phyloP scores from a whole-genome alignment of 495 filamentous ascomycete genomes.

The Poronia punctata region DNA sequence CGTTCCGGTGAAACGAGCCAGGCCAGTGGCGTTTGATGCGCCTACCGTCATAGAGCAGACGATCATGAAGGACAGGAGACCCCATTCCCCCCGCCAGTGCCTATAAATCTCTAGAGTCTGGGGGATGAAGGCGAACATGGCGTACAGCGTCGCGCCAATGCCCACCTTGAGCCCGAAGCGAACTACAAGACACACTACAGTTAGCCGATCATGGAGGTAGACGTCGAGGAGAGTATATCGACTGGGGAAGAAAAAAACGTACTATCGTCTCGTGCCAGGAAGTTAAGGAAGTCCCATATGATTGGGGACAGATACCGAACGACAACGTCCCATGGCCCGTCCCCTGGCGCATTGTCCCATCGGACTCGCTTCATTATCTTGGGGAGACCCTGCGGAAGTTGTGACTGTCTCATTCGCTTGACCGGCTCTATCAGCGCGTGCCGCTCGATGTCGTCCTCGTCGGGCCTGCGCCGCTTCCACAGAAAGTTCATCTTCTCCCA shows the following conservation, averaged over 20 bases:
- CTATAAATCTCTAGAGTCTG: slow-evolving; percentile 70
- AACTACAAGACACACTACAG: slow-evolving; percentile 27
- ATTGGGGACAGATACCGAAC: slow-evolving; percentile 31
- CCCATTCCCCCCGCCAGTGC: slow-evolving; percentile 96
- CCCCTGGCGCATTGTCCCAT: slow-evolving; percentile 33
- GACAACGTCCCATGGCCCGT: slow-evolving; percentile 21
- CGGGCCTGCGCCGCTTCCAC: slow-evolving; percentile 14
- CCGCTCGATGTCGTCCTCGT: slow-evolving; percentile 46
- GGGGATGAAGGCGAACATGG: slow-evolving; percentile 76
- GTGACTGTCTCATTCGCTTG: slow-evolving; percentile 32
- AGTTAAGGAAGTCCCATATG: slow-evolving; percentile 30
- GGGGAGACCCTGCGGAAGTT: slow-evolving; percentile 41
- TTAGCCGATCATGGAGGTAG: slow-evolving; percentile 22
- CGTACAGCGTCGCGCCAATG: slow-evolving; percentile 77
- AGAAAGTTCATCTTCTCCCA: slow-evolving; percentile 48
- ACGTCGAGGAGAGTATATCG: not conserved
- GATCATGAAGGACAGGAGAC: slow-evolving; percentile 92
- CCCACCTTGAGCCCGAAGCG: slow-evolving; percentile 89
- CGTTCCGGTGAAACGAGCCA: slow-evolving; percentile 81
- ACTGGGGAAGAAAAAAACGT: slow-evolving; percentile 19
- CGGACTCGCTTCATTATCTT: slow-evolving; percentile 38
- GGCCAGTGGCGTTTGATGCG: slow-evolving; percentile 85
- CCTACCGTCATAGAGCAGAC: slow-evolving; percentile 97
- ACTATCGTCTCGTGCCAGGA: slow-evolving; percentile 47
- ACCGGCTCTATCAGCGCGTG: slow-evolving; percentile 31